Evolutionary conservation across 495 filamentous ascomycete genomes (phyloP).

Genomic region (Xylaria sp.): DNA sequence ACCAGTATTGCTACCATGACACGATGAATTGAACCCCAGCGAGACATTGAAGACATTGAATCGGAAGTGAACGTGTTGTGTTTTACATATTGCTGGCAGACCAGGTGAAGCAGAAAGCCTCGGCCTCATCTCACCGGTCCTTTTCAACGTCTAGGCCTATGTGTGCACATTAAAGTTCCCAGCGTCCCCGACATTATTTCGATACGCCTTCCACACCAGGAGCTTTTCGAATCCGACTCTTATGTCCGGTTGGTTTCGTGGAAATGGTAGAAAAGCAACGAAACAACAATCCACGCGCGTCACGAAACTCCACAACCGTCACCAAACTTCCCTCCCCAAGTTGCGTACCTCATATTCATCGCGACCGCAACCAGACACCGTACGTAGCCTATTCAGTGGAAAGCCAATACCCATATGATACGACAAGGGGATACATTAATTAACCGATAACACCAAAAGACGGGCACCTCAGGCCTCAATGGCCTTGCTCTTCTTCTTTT

Average conservation of each 20-base stretch:
- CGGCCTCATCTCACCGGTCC: constrained; percentile 12
- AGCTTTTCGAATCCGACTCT: background rate
- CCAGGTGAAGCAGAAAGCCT: background rate
- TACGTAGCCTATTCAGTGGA: constrained; percentile 4
- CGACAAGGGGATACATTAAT: constrained; percentile 20
- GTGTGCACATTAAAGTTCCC: constrained; percentile 7
- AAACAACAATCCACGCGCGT: constrained; percentile 18
- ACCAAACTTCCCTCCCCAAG: background rate
- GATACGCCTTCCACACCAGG: background rate
- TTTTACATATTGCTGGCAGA: constrained; percentile 23
- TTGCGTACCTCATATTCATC: constrained; percentile 15
- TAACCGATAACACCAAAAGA: constrained; percentile 18
- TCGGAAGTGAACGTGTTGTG: constrained; percentile 24
- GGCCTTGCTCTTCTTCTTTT: constrained; percentile 95
- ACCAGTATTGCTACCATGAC: background rate
- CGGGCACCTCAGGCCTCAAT: constrained; percentile 56
- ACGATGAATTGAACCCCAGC: background rate
- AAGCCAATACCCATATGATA: constrained; percentile 22
- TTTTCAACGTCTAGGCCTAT: background rate
- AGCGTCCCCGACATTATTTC: background rate
- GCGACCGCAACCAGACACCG: constrained; percentile 10
- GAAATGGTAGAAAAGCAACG: constrained; percentile 16
- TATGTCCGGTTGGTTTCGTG: background rate
- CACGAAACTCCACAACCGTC: constrained; percentile 14
- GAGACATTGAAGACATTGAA: background rate